phyloP scores from a whole-genome alignment of 2,329 filamentous ascomycete genomes.

The Pleurostoma richardsiae region DNA sequence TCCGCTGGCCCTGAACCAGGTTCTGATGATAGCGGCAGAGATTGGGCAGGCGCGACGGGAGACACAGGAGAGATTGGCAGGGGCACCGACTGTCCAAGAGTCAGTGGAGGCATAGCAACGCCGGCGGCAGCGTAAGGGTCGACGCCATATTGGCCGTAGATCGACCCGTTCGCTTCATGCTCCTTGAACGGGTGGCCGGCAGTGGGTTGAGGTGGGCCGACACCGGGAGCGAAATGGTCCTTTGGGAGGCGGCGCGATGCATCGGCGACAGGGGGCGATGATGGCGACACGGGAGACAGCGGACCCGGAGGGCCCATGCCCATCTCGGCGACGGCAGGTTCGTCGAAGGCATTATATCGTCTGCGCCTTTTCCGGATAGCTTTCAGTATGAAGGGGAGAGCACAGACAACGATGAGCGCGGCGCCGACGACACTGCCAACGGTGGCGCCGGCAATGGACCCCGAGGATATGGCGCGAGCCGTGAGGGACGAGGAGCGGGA shows the following conservation, averaged over 20 bases:
- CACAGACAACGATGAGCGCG: slow-evolving; percentile 21
- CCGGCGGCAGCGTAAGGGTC: too few relatives aligned
- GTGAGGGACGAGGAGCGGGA: slow-evolving; percentile 4
- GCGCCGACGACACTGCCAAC: slow-evolving; percentile 23
- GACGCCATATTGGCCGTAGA: not conserved
- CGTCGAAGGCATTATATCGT: slow-evolving; percentile 9
- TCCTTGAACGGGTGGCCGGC: not conserved
- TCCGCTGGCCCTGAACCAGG: too few relatives aligned
- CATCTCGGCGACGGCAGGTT: slow-evolving; percentile 18
- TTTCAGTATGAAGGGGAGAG: slow-evolving; percentile 24
- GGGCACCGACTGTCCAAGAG: not conserved
- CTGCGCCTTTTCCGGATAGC: slow-evolving; percentile 14
- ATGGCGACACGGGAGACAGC: slow-evolving; percentile 7
- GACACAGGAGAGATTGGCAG: not conserved
- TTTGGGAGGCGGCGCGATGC: slow-evolving; percentile 5
- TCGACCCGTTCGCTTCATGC: not conserved
- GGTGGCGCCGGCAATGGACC: slow-evolving; percentile 26
- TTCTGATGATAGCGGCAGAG: too few relatives aligned
- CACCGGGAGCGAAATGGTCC: slow-evolving; percentile 6
- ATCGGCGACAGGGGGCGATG: slow-evolving; percentile 7
- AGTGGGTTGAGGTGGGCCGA: slow-evolving; percentile 2
- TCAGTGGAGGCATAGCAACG: too few relatives aligned
- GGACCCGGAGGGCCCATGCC: slow-evolving; percentile 18
- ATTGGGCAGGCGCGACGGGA: not conserved
- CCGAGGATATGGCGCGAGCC: slow-evolving; percentile 9